Percentiles rank a stretch among this genome's conserved stretches.
phyloP scores from a whole-genome alignment of 345 rosid species.

The Arabidopsis thaliana region TAIR10.1 NC_003076.8:4115501-4116000 shows the following conservation, averaged over 20 bases:
- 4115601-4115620: conserved; percentile 27
- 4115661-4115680: conserved; percentile 73
- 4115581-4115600: conserved; percentile 20
- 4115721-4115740: conserved; percentile 98
- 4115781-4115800: conserved; percentile 91
- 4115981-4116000: conserved; percentile 75
- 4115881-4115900: conserved; percentile 39
- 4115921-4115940: conserved; percentile 97
- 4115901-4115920: conserved; percentile 98
- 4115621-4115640: conserved; percentile 15
- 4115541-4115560: conserved; percentile 18
- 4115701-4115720: conserved; percentile 83
- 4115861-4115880: conserved; percentile 10
- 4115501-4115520: conserved; percentile 71
- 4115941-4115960: conserved; percentile 98
- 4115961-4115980: conserved; percentile 97
- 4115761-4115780: conserved; percentile 80
- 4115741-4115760: conserved; percentile 81
- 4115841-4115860: conserved; percentile 21
- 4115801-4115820: conserved; percentile 99
- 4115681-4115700: conserved; percentile 72
- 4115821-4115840: conserved; percentile 82
- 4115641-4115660: conserved; percentile 13
- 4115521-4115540: conserved; percentile 68
- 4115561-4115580: conserved; percentile 1